These are phyloP conservation scores for Ascochyta lentis DNA, from an alignment of 2,329 filamentous ascomycete genomes.

Conservation along the genomic window DNA sequence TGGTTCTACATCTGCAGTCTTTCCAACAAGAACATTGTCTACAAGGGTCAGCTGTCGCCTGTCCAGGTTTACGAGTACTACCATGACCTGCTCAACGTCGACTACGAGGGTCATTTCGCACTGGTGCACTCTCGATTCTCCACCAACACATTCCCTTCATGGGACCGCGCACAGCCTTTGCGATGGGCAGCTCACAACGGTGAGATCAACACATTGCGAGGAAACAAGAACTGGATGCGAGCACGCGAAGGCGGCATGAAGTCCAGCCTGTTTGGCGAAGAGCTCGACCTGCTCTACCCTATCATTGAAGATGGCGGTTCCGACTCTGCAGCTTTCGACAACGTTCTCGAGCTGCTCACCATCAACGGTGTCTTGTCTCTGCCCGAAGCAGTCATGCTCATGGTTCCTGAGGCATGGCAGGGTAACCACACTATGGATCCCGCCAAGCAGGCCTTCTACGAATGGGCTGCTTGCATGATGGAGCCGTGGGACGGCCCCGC, in stretches of 20 bases:
- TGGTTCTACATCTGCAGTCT: conserved; percentile 99
- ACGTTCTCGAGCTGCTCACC: conserved; percentile 89
- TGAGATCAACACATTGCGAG: conserved; percentile 96
- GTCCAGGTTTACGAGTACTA: conserved; percentile 98
- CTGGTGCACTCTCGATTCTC: conserved; percentile 97
- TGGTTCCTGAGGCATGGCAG: conserved; percentile 98
- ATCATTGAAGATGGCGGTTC: conserved; percentile 97
- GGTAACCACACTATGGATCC: conserved; percentile 91
- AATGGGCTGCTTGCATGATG: conserved; percentile 99
- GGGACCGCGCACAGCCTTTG: conserved; percentile 95
- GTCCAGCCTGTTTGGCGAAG: conserved; percentile 89
- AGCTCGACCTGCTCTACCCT: conserved; percentile 88
- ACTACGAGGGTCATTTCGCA: conserved; percentile 97
- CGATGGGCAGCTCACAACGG: conserved; percentile 98
- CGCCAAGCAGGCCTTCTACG: conserved; percentile 95
- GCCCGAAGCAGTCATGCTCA: conserved; percentile 96
- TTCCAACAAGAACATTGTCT: conserved; percentile 98
- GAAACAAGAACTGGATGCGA: conserved; percentile 99
- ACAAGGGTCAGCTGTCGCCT: conserved; percentile 95
- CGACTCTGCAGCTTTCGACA: conserved; percentile 96
- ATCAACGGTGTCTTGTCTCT: conserved; percentile 96
- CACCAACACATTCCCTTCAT: conserved; percentile 97
- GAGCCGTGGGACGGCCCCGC: conserved; percentile 98
- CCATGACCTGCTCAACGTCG: conserved; percentile 93
- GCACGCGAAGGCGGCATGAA: conserved; percentile 94